Base-by-base conservation (phyloP, 345 rosid genomes). In the Hypericum perforatum region DNA sequence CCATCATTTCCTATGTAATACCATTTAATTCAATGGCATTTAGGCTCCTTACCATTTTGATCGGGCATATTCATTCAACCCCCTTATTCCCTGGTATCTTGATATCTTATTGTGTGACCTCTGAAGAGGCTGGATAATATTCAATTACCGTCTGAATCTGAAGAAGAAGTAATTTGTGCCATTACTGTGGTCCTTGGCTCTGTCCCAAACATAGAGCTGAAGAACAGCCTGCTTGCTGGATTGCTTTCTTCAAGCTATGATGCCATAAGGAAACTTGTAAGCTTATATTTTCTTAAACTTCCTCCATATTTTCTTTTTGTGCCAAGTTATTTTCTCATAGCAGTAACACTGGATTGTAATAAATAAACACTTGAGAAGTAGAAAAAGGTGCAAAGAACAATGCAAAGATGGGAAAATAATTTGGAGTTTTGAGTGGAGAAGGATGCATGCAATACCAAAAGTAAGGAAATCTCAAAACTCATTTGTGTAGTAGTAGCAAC, bases 241-340 rank as follows among this genome's bases (percentile, higher is more conserved):
- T 68, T 87, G 73, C 96, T 91, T 54, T 82, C 98, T 39, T 69
- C 95, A 57, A 81, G 96, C 69, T 85, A 79, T 74, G 96, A 76
- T 63, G 82, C 89, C 58, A 74, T 91, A 43, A 74, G 81, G 37
- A 85, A 78, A 71, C 95, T 91, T 49, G 98, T 91, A 73, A 82
- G 94, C 73, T 32, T 47, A 32, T 12, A 13, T 13, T 22, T 22
- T 22, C 32, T 22, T 22, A n/a, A n/a, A n/a, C n/a, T 45, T 29
- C 16, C 16, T 11, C 8, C 16, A 8, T 45, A 45, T 45, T 11
- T 11, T 12, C 49, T 6, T n/a, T 45, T 9, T 12, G 11, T 44
- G 7, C 9, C 6, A 11, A 6, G 48, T 11, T 12, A 6, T 7
- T 44, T 11, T 6, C 11, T 11, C n/a, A 11, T 44, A n/a, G n/a